Base-by-base conservation (phyloP, 257 asterid genomes). In the Nicotiana undulata region DNA sequence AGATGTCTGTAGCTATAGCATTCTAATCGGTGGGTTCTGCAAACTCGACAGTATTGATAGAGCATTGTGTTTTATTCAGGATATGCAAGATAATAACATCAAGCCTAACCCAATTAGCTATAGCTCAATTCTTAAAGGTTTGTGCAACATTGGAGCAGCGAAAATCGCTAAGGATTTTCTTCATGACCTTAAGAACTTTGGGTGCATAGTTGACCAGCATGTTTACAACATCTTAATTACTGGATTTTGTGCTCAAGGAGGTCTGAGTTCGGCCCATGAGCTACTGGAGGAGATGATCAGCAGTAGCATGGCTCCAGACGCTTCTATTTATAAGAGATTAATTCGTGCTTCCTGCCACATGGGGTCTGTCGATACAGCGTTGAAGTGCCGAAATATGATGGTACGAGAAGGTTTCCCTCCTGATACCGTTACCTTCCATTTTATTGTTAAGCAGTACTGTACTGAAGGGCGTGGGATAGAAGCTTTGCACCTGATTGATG, bases 211-310 rank as follows among this genome's bases (percentile, higher is more conserved):
- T 64, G 95, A 87, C 77, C 85, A 78, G 26, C 86, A 53, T 80
- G 84, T 87, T 81, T 89, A 88, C 86, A 82, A 85, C 80, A 83
- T 85, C 85, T 84, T 92, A 80, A 88, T 92, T n/a, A 75, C 75
- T 60, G 93, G 92, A 78, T 89, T 87, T 83, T 86, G 90, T 63
- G 81, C 49, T 77, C 89, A 83, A 79, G 92, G 93, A 34, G 84
- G 89, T 81, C 79, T 90, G 86, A 86, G 84, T 52, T 78, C 81
- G 51, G 96, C 93, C 28, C 70, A 55, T 77, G 81, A 63, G 56
- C 87, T 91, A 66, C 65, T 91, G 17, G 87, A 88, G 85, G 93
- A 90, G 88, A 91, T 91, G 94, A 85, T 83, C 60, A 78, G 66
- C 58, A 87, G 84, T 81, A 67, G 83, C 80, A 68, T 90, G 79